Percentiles rank a stretch among this genome's conserved stretches.
These are phyloP conservation scores for Linnemannia schmuckeri DNA, from an alignment of 192 early-diverging fungal species.

Conservation along the genomic window DNA sequence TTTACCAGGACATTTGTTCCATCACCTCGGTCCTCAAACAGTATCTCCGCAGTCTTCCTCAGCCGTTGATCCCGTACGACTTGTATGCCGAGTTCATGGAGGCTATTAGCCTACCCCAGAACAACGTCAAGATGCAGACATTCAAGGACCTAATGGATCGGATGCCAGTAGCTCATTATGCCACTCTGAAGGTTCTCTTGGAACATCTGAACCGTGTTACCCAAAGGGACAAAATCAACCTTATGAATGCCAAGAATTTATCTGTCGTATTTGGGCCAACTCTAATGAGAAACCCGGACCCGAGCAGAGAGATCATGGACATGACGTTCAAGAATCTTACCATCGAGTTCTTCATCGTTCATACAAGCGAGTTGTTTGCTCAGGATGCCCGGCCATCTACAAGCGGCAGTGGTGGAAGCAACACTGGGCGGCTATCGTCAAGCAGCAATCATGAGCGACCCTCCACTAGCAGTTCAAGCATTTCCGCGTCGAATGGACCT, in stretches of 20 bases:
- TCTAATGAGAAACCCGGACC: conserved; percentile 74
- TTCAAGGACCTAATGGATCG: conserved; percentile 60
- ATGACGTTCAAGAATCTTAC: conserved; percentile 77
- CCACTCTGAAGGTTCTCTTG: conserved; percentile 73
- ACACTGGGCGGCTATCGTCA: neutral
- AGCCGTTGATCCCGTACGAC: conserved; percentile 76
- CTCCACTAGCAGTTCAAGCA: conserved; percentile 3
- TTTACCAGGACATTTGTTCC: conserved; percentile 76
- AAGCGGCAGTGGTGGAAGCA: neutral
- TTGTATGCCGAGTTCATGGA: conserved; percentile 76
- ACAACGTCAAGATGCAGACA: conserved; percentile 54
- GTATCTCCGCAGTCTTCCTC: conserved; percentile 79
- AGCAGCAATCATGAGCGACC: conserved; percentile 23
- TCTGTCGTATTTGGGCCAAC: conserved; percentile 96
- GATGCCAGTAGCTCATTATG: conserved; percentile 71
- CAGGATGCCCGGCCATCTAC: neutral
- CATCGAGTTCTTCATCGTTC: conserved; percentile 75
- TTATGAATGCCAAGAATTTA: conserved; percentile 94
- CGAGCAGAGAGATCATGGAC: conserved; percentile 76
- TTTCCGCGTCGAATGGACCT: neutral
- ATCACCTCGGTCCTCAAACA: conserved; percentile 82
- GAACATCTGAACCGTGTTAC: conserved; percentile 74
- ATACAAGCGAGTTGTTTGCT: conserved; percentile 54
- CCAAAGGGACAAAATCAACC: conserved; percentile 72
- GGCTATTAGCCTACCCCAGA: conserved; percentile 55